phyloP scores from a whole-genome alignment of 2,329 filamentous ascomycete genomes.

The Hypoxylon sp. region DNA sequence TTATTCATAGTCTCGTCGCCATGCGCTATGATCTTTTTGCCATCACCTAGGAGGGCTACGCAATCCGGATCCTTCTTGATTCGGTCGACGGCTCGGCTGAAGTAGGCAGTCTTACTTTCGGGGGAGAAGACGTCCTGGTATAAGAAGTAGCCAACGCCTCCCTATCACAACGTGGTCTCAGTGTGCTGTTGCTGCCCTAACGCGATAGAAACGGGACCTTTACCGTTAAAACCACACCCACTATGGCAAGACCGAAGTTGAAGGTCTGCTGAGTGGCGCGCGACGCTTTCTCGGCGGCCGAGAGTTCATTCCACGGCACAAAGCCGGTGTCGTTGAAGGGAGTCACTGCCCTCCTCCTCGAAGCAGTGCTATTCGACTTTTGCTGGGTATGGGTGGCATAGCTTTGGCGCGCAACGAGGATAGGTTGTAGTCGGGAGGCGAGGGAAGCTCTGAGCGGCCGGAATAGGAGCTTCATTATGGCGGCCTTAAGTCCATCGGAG shows the following conservation, averaged over 20 bases:
- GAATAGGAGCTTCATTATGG: constrained; percentile 57
- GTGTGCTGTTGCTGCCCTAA: background rate
- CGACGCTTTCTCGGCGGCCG: constrained; percentile 77
- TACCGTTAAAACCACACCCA: constrained; percentile 80
- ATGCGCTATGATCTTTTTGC: constrained; percentile 78
- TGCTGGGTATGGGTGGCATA: constrained; percentile 71
- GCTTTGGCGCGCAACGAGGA: constrained; percentile 52
- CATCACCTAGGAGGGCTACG: constrained; percentile 75
- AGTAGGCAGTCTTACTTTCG: constrained; percentile 85
- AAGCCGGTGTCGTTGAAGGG: constrained; percentile 86
- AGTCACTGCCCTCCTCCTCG: constrained; percentile 75
- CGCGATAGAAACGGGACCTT: background rate
- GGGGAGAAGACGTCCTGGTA: constrained; percentile 85
- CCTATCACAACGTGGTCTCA: constrained; percentile 54
- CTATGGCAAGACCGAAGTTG: constrained; percentile 80
- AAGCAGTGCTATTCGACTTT: constrained; percentile 49
- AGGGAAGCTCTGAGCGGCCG: constrained; percentile 49
- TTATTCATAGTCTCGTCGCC: constrained; percentile 83
- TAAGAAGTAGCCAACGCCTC: constrained; percentile 78
- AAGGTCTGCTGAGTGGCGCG: constrained; percentile 89
- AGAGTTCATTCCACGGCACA: constrained; percentile 82
- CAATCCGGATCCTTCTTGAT: constrained; percentile 78
- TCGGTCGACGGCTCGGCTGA: constrained; percentile 84
- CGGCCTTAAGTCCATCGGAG: constrained; percentile 47
- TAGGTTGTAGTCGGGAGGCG: constrained; percentile 46